phyloP scores from a whole-genome alignment of 495 filamentous ascomycete species.

The Tuber borchii region DNA sequence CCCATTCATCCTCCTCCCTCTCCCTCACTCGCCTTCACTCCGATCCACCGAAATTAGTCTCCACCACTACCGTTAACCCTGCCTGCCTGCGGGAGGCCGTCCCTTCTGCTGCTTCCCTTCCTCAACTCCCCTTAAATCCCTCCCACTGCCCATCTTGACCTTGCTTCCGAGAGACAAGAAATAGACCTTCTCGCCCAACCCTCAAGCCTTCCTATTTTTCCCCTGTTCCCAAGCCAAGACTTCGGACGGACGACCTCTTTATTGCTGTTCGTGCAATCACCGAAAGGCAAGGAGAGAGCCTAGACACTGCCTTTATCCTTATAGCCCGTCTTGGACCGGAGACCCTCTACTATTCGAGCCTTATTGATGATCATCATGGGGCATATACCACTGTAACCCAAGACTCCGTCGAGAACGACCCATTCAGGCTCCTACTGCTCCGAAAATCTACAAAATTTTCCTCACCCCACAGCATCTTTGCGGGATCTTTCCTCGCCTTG shows the following conservation, averaged over 20 bases:
- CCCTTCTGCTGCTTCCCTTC: slow-evolving; percentile 12
- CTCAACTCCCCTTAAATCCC: slow-evolving; percentile 35
- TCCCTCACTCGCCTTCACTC: slow-evolving; percentile 17
- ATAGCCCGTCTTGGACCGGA: slow-evolving; percentile 25
- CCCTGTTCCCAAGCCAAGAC: slow-evolving; percentile 31
- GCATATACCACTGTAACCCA: slow-evolving; percentile 39
- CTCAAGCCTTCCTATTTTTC: slow-evolving; percentile 30
- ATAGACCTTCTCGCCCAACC: slow-evolving; percentile 27
- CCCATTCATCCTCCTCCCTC: slow-evolving; percentile 8
- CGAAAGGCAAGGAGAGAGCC: slow-evolving; percentile 18
- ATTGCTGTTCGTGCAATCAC: slow-evolving; percentile 29
- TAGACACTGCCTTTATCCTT: slow-evolving; percentile 12
- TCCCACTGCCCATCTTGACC: slow-evolving; percentile 30
- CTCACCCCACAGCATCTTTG: slow-evolving; percentile 17
- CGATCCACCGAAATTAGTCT: slow-evolving; percentile 33
- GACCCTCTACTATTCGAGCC: slow-evolving; percentile 21
- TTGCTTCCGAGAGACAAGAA: slow-evolving; percentile 31
- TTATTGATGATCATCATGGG: slow-evolving; percentile 39
- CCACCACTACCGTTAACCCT: slow-evolving; percentile 13
- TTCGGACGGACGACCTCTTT: slow-evolving; percentile 36
- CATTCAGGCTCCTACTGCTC: slow-evolving; percentile 24
- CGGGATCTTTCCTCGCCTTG: slow-evolving; percentile 17
- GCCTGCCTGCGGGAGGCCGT: slow-evolving; percentile 17
- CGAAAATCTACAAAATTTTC: slow-evolving; percentile 8
- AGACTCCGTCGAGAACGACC: slow-evolving; percentile 32